phyloP scores from a whole-genome alignment of 2,329 filamentous ascomycete species.

The Cercospora citrullina region DNA sequence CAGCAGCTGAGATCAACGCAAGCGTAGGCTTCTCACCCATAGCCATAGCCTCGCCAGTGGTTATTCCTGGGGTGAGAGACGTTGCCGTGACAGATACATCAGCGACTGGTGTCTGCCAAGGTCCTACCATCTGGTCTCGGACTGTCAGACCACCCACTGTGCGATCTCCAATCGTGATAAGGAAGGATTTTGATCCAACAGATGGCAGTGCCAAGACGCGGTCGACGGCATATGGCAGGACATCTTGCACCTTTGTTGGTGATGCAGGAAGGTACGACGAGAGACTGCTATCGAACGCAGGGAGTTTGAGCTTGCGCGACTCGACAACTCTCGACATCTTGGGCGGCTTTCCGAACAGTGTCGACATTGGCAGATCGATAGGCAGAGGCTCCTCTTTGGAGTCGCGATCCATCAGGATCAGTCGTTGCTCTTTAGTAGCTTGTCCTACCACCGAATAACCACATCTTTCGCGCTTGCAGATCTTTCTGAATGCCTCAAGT shows the following conservation, averaged over 20 bases:
- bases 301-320: constrained; percentile 66
- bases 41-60: constrained; percentile 91
- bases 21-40: constrained; percentile 92
- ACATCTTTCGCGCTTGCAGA: constrained; percentile 80
- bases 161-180: constrained; percentile 94
- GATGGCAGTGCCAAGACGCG: constrained; percentile 81
- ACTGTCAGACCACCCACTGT: constrained; percentile 86
- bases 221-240: constrained; percentile 66
- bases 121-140: constrained; percentile 93
- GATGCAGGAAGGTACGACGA: constrained; percentile 64
- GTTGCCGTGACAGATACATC: constrained; percentile 92
- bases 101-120: constrained; percentile 91
- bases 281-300: constrained; percentile 73
- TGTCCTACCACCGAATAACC: constrained; percentile 88
- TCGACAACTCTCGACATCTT: constrained; percentile 74
- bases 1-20: constrained; percentile 83
- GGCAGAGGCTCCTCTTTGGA: constrained; percentile 71
- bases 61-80: constrained; percentile 69
- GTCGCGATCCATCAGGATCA: constrained; percentile 80
- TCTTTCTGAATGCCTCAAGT: constrained; percentile 69
- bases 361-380: constrained; percentile 86
- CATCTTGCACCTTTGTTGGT: constrained; percentile 27
- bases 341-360: constrained; percentile 84
- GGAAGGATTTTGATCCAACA: constrained; percentile 94
- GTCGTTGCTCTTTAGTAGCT: constrained; percentile 68